A percentile compares a stretch with the other conserved stretches of the same genome.
Conservation (phyloP, 1,284 basidiomycete genomes). For the Serendipita sp. region DNA sequence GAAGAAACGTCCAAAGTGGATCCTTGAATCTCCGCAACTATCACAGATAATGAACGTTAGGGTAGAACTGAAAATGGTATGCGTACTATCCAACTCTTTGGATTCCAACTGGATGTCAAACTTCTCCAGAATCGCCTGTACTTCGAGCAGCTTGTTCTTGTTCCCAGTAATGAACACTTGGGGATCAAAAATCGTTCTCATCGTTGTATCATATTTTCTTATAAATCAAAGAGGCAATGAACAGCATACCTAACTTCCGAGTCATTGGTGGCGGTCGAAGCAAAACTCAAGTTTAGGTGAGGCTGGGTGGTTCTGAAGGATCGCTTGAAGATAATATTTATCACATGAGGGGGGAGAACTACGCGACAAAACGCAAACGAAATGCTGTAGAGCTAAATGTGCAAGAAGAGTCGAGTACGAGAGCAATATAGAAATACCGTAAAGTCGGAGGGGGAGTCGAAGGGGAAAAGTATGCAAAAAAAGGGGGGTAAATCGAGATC, state of each 20-base stretch:
- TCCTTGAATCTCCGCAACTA: constrained; percentile 93
- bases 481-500: neutral
- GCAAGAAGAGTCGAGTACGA: no score
- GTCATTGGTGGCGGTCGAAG: neutral
- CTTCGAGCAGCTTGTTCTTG: constrained; percentile 84
- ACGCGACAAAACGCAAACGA: no score
- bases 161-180: constrained; percentile 91
- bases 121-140: constrained; percentile 57
- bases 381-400: no score
- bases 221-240: neutral
- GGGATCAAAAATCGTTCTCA: neutral
- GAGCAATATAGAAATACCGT: no score
- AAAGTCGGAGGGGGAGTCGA: no score
- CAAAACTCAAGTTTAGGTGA: no score
- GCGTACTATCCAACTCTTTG: constrained; percentile 52
- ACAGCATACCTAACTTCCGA: neutral
- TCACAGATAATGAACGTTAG: constrained; percentile 14
- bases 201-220: neutral
- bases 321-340: no score
- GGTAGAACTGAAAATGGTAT: constrained; percentile 18
- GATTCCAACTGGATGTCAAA: constrained; percentile 48
- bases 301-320: no score
- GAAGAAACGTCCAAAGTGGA: constrained; percentile 80
- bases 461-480: no score
- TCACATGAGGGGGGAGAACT: no score